A percentile compares a stretch with the other conserved stretches of the same genome.
Conservation (phyloP, 1,139 yeast species). For the Geotrichum histeridarum region DNA sequence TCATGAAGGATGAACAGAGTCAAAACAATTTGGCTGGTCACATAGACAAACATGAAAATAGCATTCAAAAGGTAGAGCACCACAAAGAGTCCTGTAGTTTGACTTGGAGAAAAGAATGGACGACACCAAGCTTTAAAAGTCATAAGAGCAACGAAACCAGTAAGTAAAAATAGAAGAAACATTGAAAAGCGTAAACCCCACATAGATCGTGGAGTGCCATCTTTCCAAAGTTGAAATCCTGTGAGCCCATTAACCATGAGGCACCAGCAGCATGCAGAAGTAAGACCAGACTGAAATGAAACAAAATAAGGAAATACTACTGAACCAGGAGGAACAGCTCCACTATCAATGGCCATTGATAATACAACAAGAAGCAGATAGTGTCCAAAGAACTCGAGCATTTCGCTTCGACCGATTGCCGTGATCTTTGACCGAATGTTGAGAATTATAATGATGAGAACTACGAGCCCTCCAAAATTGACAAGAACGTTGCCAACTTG, state of each 20-base stretch:
- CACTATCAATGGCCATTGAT: conserved; percentile 79
- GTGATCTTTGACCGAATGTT: conserved; percentile 80
- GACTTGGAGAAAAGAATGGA: conserved; percentile 39
- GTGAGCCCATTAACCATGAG: conserved; percentile 70
- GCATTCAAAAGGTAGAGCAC: conserved; percentile 70
- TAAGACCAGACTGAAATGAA: conserved; percentile 71
- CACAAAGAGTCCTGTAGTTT: conserved; percentile 62
- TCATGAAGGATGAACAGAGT: conserved; percentile 65
- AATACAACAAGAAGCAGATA: conserved; percentile 55
- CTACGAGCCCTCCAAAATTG: conserved; percentile 66
- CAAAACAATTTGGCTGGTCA: conserved; percentile 64
- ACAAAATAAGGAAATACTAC: conserved; percentile 74
- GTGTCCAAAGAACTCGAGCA: conserved; percentile 66
- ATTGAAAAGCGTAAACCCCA: conserved; percentile 50
- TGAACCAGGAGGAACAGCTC: conserved; percentile 85
- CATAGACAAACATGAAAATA: conserved; percentile 55
- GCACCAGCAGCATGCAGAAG: conserved; percentile 62
- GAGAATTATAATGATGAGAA: conserved; percentile 67
- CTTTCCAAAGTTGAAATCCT: conserved; percentile 91
- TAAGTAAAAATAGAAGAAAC: conserved; percentile 51
- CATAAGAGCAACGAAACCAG: conserved; percentile 46
- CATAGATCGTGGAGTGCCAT: conserved; percentile 58
- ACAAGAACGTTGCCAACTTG: conserved; percentile 87
- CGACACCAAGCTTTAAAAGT: conserved; percentile 15
- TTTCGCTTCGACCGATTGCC: conserved; percentile 87